phyloP scores from a whole-genome alignment of 2,329 filamentous ascomycete genomes.

The Fusarium agapanthi region DNA sequence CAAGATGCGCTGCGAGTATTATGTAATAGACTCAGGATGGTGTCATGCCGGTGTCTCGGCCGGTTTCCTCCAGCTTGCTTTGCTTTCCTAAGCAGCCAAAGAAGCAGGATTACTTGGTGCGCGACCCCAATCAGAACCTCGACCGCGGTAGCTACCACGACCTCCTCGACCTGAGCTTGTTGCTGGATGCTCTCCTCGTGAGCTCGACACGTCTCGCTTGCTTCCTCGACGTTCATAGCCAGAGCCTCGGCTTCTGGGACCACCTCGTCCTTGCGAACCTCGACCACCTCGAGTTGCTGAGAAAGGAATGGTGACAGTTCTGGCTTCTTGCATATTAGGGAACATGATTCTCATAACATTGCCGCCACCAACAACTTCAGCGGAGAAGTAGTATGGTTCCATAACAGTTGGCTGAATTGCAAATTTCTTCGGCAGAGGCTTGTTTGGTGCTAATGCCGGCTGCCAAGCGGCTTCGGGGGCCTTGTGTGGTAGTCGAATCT shows the following conservation, averaged over 20 bases:
- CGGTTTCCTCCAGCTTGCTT: conserved; percentile 18
- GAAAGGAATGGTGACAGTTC: conserved; percentile 50
- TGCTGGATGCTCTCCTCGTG: conserved; percentile 41
- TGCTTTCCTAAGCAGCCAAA: conserved; percentile 36
- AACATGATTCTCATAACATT: conserved; percentile 52
- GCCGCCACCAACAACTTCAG: conserved; percentile 47
- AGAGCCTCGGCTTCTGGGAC: conserved; percentile 45
- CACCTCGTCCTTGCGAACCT: conserved; percentile 36
- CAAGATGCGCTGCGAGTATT: conserved; percentile 35
- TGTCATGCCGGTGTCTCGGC: conserved; percentile 10
- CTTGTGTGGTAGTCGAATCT: conserved; percentile 71
- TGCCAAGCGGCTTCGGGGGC: conserved; percentile 71
- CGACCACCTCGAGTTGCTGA: conserved; percentile 46
- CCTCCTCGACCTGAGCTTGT: conserved; percentile 44
- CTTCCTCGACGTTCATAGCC: conserved; percentile 44
- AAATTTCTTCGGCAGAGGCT: conserved; percentile 63
- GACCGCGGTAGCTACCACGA: conserved; percentile 53
- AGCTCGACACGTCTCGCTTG: conserved; percentile 47
- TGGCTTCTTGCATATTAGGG: conserved; percentile 53
- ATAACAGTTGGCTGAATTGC: conserved; percentile 50
- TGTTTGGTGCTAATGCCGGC: conserved; percentile 62
- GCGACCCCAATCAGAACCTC: conserved; percentile 55
- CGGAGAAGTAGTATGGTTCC: conserved; percentile 48
- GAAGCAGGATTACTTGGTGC: conserved; percentile 39
- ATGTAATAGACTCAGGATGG: conserved; percentile 24